phyloP scores from a whole-genome alignment of 768 basidiomycete genomes.

The Serendipita vermifera region DNA sequence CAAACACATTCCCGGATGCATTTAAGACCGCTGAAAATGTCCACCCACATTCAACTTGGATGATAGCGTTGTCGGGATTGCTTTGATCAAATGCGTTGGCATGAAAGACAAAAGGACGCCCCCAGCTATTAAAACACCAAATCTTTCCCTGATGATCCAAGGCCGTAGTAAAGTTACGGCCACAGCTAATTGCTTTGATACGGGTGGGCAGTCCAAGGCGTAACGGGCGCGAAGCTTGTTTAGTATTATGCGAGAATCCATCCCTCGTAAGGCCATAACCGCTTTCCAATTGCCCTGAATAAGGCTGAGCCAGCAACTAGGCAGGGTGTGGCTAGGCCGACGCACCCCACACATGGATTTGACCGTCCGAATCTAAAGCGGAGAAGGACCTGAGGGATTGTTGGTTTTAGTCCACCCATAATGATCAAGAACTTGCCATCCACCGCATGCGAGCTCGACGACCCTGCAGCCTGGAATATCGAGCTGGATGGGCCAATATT shows the following conservation, averaged over 20 bases:
- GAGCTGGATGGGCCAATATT: slow-evolving; percentile 55
- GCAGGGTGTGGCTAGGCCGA: slow-evolving; percentile 1
- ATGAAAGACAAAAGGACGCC: slow-evolving; percentile 53
- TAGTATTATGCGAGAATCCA: slow-evolving; percentile 44
- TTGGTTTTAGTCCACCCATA: background rate
- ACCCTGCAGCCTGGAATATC: slow-evolving; percentile 47
- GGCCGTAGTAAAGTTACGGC: slow-evolving; percentile 55
- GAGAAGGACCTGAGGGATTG: slow-evolving; percentile 67
- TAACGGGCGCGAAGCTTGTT: slow-evolving; percentile 40
- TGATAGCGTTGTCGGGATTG: slow-evolving; percentile 35
- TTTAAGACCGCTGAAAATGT: slow-evolving; percentile 61
- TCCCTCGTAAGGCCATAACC: slow-evolving; percentile 31
- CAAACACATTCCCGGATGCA: slow-evolving; percentile 53
- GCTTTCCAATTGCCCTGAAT: slow-evolving; percentile 49
- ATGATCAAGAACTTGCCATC: slow-evolving; percentile 44
- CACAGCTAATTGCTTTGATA: slow-evolving; percentile 61
- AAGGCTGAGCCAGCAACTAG: background rate
- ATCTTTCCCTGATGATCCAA: slow-evolving; percentile 47
- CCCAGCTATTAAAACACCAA: slow-evolving; percentile 71
- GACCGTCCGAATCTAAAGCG: slow-evolving; percentile 63
- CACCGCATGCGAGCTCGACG: slow-evolving; percentile 64
- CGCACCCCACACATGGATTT: slow-evolving; percentile 71
- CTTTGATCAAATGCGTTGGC: slow-evolving; percentile 29
- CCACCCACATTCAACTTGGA: slow-evolving; percentile 69
- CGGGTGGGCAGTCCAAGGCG: slow-evolving; percentile 44